A percentile compares a stretch with the other conserved stretches of the same genome.
Conservation (phyloP, 179 eudicot species). For the Drosera spatulata region DNA sequence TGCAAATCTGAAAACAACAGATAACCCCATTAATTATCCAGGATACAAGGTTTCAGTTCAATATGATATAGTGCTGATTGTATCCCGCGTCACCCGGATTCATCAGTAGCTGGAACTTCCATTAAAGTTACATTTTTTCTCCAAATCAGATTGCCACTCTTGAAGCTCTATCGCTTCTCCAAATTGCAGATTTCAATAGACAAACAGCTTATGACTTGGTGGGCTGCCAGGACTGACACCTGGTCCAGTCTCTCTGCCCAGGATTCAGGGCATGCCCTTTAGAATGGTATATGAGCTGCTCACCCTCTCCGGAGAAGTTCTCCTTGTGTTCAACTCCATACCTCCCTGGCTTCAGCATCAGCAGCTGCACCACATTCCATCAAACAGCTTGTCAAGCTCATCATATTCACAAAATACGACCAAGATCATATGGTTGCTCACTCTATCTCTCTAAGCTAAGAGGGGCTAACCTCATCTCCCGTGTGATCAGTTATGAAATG, state of each 20-base stretch:
- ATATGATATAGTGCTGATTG: too few species aligned
- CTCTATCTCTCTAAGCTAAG: not conserved
- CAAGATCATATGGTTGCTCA: too few species aligned
- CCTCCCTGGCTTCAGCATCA: slow-evolving; percentile 70
- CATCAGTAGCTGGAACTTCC: too few species aligned
- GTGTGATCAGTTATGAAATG: slow-evolving; percentile 88
- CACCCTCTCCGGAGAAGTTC: slow-evolving; percentile 90
- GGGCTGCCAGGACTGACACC: slow-evolving; percentile 90
- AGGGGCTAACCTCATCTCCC: slow-evolving; percentile 68
- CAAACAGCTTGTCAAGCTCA: not conserved
- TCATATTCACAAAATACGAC: not conserved
- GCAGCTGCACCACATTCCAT: slow-evolving; percentile 43
- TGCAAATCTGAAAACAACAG: too few species aligned
- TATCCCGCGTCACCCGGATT: too few species aligned
- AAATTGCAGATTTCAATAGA: not conserved
- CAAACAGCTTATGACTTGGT: slow-evolving; percentile 33
- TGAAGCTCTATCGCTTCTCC: too few species aligned
- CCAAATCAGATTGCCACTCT: too few species aligned
- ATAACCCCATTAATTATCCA: too few species aligned
- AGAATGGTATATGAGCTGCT: slow-evolving; percentile 84
- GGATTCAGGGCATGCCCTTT: slow-evolving; percentile 89
- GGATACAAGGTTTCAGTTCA: too few species aligned
- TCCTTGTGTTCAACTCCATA: slow-evolving; percentile 83
- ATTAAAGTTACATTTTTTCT: too few species aligned
- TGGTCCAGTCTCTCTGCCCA: slow-evolving; percentile 95